Base-by-base conservation (phyloP, 2,329 filamentous ascomycete species). In the Colletotrichum costaricense region DNA sequence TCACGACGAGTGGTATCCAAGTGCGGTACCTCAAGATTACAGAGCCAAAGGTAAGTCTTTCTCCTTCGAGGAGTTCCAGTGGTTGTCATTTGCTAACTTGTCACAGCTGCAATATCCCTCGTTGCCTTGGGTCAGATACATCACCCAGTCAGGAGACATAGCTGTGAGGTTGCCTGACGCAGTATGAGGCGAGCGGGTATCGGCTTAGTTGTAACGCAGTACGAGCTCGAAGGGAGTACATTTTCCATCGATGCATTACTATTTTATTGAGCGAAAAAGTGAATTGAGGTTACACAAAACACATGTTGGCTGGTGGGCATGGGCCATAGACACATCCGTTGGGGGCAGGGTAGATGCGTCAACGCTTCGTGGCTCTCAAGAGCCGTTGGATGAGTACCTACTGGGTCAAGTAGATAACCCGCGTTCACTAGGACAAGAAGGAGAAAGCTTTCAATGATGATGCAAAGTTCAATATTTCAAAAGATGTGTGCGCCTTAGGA, bases 21-120 rank as follows among this genome's bases (percentile, higher is more conserved):
- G 97, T 99, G 79, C 91, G 97, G 80, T 99, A 99, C 83, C 85
- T 99, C 83, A 99, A 99, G 90, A 99, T 99, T 80, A 98, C 97
- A 76, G 97, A 99, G 85, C 97, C 97, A 59, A 99, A 99, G 94
- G 96, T 98, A 87, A 79, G 90, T 83, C 11, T 38, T 2, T 26
- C 16, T 8, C n/a, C 60, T 19, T 42, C 16, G 16, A 46, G 7
- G 24, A 16, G 19, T n/a, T 46, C 63, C 26, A 24, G 7, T 19
- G 7, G 67, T 35, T 56, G 49, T 38, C 42, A n/a, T 56, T 59
- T 30, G 46, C 73, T 77, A 63, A 76, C 59, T 63, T 52, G 49
- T 74, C 74, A 69, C 78, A 98, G 95, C 86, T 98, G 76, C 97
- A 99, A 97, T 99, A 99, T 82, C 95, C 95, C 4, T 98, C 95